phyloP scores from a whole-genome alignment of 768 basidiomycete genomes.

The Suillus fuscotomentosus region DNA sequence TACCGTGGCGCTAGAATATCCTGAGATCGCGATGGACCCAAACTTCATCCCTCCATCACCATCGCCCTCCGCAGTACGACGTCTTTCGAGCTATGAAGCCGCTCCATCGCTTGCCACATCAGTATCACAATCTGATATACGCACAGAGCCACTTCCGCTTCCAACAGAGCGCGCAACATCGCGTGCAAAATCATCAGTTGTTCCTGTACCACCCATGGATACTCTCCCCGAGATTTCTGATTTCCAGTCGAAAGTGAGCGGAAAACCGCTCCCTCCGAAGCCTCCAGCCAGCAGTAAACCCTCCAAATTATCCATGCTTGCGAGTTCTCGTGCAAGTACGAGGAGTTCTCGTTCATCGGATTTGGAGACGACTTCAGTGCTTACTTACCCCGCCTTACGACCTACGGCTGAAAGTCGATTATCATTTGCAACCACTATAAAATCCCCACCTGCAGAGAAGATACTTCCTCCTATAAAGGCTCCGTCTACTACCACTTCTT shows the following conservation, averaged over 20 bases:
- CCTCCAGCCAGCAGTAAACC: slow-evolving; percentile 35
- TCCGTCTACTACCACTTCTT: slow-evolving; percentile 38
- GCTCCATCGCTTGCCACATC: slow-evolving; percentile 53
- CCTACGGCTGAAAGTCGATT: slow-evolving; percentile 59
- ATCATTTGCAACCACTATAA: slow-evolving; percentile 25
- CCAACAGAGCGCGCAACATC: slow-evolving; percentile 33
- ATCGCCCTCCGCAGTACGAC: slow-evolving; percentile 61
- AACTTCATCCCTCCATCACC: slow-evolving; percentile 65
- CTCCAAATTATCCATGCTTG: slow-evolving; percentile 69
- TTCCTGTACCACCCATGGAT: slow-evolving; percentile 43
- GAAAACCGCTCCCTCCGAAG: slow-evolving; percentile 23
- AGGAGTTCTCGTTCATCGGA: slow-evolving; percentile 56
- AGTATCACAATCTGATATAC: slow-evolving; percentile 33
- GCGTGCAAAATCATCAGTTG: slow-evolving; percentile 41
- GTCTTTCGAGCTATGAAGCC: slow-evolving; percentile 56
- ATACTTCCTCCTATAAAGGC: slow-evolving; percentile 23
- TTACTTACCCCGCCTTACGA: slow-evolving; percentile 69
- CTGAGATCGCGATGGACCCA: slow-evolving; percentile 40
- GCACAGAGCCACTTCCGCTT: slow-evolving; percentile 3
- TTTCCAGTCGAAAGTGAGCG: slow-evolving; percentile 45
- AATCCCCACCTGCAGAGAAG: slow-evolving; percentile 17
- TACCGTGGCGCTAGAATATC: slow-evolving; percentile 9
- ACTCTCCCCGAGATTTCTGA: slow-evolving; percentile 58
- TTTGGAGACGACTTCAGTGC: slow-evolving; percentile 56
- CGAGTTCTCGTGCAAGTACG: slow-evolving; percentile 60